Evolutionary conservation across 331 rosid genomes (phyloP).

Genomic region (Rhamnella rubrinervis): DNA sequence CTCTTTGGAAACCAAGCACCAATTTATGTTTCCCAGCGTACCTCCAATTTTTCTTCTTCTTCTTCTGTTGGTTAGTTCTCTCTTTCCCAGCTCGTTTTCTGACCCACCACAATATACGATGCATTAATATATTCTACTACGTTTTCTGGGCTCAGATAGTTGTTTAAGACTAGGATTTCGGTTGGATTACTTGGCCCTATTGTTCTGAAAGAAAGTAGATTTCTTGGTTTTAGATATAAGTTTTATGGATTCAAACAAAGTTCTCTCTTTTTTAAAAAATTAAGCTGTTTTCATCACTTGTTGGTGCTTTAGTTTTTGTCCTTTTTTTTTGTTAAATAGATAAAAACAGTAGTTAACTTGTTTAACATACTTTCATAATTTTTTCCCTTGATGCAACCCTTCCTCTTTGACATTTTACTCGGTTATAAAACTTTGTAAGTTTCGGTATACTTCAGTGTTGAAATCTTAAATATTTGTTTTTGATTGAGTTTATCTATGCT

Average conservation of each 20-base stretch:
- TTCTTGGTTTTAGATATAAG: no score
- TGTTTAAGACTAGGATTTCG: neutral
- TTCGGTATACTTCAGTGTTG: conserved; percentile 8
- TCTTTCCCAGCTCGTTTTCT: conserved; percentile 3
- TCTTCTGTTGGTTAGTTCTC: conserved; percentile 40
- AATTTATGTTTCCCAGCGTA: conserved; percentile 54
- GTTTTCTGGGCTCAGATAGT: neutral
- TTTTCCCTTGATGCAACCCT: no score
- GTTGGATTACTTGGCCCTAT: no score
- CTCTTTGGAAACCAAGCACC: conserved; percentile 66
- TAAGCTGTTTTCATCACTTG: no score
- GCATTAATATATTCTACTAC: neutral
- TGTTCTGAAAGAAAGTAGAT: no score
- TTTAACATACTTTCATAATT: no score
- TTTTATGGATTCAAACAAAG: no score
- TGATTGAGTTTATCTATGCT: neutral
- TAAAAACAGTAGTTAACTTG: no score
- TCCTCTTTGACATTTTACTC: neutral
- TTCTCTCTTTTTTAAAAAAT: no score
- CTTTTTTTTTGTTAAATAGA: no score
- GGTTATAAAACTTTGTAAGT: neutral
- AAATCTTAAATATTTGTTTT: neutral
- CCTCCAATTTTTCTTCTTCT: conserved; percentile 39
- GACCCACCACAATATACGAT: neutral
- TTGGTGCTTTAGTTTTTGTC: no score